Conservation (phyloP, 306 rosid genomes). For the Trifolium pratense region DNA sequence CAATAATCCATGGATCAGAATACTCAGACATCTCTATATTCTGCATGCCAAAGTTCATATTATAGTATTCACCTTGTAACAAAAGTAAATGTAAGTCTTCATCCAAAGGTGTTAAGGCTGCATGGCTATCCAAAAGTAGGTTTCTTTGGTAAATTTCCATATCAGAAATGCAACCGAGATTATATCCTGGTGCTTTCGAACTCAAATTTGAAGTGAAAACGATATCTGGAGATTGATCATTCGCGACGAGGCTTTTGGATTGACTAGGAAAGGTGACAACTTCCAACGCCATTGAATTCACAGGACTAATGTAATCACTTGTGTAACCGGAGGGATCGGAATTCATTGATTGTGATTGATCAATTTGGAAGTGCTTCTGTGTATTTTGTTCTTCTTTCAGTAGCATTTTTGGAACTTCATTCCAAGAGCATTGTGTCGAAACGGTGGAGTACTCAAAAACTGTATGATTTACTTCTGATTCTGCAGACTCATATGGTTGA, state of each 20-base stretch:
- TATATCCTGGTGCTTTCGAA: conserved; percentile 55
- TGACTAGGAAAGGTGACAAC: conserved; percentile 54
- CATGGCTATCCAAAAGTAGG: conserved; percentile 51
- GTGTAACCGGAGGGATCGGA: conserved; percentile 56
- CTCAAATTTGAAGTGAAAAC: conserved; percentile 47
- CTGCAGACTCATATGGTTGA: conserved; percentile 52
- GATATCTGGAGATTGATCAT: conserved; percentile 53
- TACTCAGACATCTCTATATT: conserved; percentile 56
- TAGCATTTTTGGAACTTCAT: conserved; percentile 48
- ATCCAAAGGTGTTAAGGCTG: conserved; percentile 52
- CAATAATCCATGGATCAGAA: conserved; percentile 56
- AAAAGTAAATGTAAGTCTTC: conserved; percentile 60
- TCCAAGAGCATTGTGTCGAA: conserved; percentile 55
- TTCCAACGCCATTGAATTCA: conserved; percentile 45
- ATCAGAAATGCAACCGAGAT: conserved; percentile 52
- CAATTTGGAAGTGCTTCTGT: conserved; percentile 48
- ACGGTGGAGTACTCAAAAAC: conserved; percentile 51
- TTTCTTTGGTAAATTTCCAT: conserved; percentile 55
- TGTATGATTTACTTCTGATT: conserved; percentile 59
- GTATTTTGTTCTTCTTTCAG: conserved; percentile 54
- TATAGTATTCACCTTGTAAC: conserved; percentile 34
- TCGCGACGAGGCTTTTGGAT: conserved; percentile 48
- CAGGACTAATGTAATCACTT: conserved; percentile 41
- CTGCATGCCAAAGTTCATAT: conserved; percentile 58
- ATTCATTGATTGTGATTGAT: conserved; percentile 52